These are phyloP conservation scores for Amborella trichopoda DNA, from an alignment of 164 flowering plant genomes.

Conservation along the genomic window DNA sequence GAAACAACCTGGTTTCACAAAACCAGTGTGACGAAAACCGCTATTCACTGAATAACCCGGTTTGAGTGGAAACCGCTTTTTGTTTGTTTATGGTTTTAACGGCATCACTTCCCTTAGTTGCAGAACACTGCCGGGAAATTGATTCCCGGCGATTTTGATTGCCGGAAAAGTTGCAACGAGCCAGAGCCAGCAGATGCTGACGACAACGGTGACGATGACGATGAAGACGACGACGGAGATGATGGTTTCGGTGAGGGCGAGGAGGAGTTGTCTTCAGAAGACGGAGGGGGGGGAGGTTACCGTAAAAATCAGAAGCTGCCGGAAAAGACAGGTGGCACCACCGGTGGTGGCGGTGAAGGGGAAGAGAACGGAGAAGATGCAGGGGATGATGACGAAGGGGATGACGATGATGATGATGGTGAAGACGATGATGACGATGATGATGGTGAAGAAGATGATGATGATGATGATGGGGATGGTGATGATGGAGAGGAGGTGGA, in stretches of 20 bases:
- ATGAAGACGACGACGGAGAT: slow-evolving; percentile 18
- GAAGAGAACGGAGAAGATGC: slow-evolving; percentile 5
- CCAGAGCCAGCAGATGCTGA: slow-evolving; percentile 22
- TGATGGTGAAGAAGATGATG: slow-evolving; percentile 21
- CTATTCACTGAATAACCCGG: not conserved
- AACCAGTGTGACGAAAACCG: not conserved
- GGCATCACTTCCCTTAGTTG: no score
- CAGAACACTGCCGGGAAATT: slow-evolving; percentile 10
- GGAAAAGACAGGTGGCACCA: slow-evolving; percentile 20
- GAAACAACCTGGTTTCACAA: not conserved
- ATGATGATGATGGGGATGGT: slow-evolving; percentile 15
- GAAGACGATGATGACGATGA: slow-evolving; percentile 20
- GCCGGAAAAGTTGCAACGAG: slow-evolving; percentile 3
- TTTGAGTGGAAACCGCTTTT: not conserved
- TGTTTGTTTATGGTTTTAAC: not conserved
- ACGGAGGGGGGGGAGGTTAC: slow-evolving; percentile 14
- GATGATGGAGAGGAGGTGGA: slow-evolving; percentile 17
- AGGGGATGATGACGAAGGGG: slow-evolving; percentile 16
- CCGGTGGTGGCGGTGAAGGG: slow-evolving; percentile 13
- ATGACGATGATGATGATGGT: slow-evolving; percentile 17
- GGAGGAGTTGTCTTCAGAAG: slow-evolving; percentile 24
- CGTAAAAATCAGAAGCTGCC: slow-evolving; percentile 17
- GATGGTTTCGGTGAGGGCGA: slow-evolving; percentile 26
- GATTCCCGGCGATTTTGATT: slow-evolving; percentile 1
- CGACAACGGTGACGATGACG: slow-evolving; percentile 9